phyloP scores from a whole-genome alignment of 768 basidiomycete genomes.

The Macrolepiota albuminosa region DNA sequence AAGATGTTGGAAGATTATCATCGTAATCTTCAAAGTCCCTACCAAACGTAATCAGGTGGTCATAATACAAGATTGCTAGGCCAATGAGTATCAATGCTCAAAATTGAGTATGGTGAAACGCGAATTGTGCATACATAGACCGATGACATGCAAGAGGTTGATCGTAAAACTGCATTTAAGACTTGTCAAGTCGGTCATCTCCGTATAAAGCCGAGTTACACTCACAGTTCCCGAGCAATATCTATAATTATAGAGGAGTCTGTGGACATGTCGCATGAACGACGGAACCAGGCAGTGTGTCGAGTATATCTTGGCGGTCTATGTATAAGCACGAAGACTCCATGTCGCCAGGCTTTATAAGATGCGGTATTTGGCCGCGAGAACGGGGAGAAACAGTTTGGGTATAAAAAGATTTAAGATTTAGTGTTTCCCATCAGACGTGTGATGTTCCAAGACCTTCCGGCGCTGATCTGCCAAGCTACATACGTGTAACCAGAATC shows the following conservation, averaged over 20 bases:
- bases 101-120: not conserved
- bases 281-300: not conserved
- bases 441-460: not conserved
- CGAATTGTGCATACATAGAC: not conserved
- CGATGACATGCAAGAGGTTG: not conserved
- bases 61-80: slow-evolving; percentile 1
- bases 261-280: not conserved
- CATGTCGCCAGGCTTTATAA: not conserved
- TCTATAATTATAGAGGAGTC: not conserved
- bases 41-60: not conserved
- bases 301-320: not conserved
- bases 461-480: not conserved
- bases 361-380: not conserved
- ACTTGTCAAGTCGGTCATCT: not conserved
- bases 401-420: too few species aligned
- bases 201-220: not conserved
- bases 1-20: not conserved
- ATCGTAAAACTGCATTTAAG: not conserved
- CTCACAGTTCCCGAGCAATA: not conserved
- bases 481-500: too few species aligned
- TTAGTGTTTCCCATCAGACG: not conserved
- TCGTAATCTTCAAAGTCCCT: not conserved
- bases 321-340: not conserved
- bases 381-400: not conserved
- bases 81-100: not conserved